Base-by-base conservation (phyloP, 495 filamentous ascomycete species). In the Margaritispora aquatica region DNA sequence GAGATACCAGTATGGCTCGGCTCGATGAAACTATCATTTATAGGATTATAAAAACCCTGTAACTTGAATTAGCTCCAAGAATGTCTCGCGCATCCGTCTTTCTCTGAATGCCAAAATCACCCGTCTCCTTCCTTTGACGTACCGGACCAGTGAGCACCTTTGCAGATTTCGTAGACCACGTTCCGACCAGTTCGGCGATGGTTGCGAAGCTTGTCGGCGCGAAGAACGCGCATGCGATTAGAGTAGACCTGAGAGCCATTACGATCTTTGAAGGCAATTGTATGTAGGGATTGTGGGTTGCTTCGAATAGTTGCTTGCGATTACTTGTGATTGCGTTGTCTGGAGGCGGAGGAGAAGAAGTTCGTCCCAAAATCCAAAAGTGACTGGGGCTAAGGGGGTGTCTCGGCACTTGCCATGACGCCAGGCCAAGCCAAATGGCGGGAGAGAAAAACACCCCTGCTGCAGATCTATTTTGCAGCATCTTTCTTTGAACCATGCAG, bases 141-240 rank as follows among this genome's bases (percentile, higher is more conserved):
- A 89, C 88, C 50, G 88, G 84, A 31, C 88, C 88, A 9, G 88
- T 92, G 31, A 90, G 66, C 26, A 88, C 87, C 29, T 81, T 78
- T 63, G 79, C 80, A 38, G 86, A 88, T 72, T 92, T 92, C 24
- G 84, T 86, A 5, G 84, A 83, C 88, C 88, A 92, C 55, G 88
- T 92, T 50, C 88, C 88, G 22, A 82, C 78, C 27, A 90, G 73
- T 55, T 84, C 69, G 8, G 72, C 68, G 57, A 68, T 74, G 20
- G 68, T 64, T 47, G 69, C 74, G 17, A 66, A 70, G 20, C 68
- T 17, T 4, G 55, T 48, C 10, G 65, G 62, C 7, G 56, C 19
- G 22, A 70, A 49, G 60, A 52, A 51, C 10, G 64, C 62, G 58
- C 66, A 61, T 47, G 61, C 62, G 26, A 67, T 41, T 21, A 73